phyloP scores from a whole-genome alignment of 208 protist species.

The Borovskyia barvae region DNA sequence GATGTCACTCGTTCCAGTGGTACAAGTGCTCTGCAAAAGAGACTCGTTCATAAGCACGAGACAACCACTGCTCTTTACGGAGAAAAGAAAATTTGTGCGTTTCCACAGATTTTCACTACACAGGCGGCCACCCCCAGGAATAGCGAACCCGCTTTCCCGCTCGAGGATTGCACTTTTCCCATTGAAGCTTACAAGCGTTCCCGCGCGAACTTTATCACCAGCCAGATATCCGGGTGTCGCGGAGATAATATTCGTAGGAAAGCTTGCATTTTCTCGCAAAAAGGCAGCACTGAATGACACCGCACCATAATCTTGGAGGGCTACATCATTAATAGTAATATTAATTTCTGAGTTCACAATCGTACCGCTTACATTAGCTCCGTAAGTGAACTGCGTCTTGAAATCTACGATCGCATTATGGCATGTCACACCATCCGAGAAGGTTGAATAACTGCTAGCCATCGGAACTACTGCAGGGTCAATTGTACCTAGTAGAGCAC shows the following conservation, averaged over 20 bases:
- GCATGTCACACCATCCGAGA: slow-evolving; percentile 33
- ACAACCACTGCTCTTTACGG: slow-evolving; percentile 59
- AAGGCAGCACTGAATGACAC: slow-evolving; percentile 51
- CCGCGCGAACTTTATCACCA: slow-evolving; percentile 46
- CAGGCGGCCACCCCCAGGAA: slow-evolving; percentile 63
- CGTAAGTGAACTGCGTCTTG: slow-evolving; percentile 35
- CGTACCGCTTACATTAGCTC: slow-evolving; percentile 16
- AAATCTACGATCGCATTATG: slow-evolving; percentile 45
- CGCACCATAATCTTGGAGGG: slow-evolving; percentile 22
- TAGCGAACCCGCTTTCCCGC: slow-evolving; percentile 51
- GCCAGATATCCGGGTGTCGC: slow-evolving; percentile 56
- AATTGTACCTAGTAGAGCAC: slow-evolving; percentile 29
- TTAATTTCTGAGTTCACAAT: slow-evolving; percentile 28
- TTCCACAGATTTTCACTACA: slow-evolving; percentile 29
- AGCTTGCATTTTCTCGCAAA: slow-evolving; percentile 14
- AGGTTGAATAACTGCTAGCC: slow-evolving; percentile 24
- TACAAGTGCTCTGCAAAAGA: slow-evolving; percentile 48
- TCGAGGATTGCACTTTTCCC: slow-evolving; percentile 49
- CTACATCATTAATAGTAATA: slow-evolving; percentile 23
- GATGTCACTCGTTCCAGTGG: slow-evolving; percentile 27
- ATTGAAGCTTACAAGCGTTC: slow-evolving; percentile 28
- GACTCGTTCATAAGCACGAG: slow-evolving; percentile 35
- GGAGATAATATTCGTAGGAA: slow-evolving; percentile 46
- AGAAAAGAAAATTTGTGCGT: slow-evolving; percentile 51
- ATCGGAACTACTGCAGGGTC: slow-evolving; percentile 15